These are phyloP conservation scores for Jimgerdemannia flammicorona DNA, from an alignment of 192 early-diverging fungal species.

Conservation along the genomic window DNA sequence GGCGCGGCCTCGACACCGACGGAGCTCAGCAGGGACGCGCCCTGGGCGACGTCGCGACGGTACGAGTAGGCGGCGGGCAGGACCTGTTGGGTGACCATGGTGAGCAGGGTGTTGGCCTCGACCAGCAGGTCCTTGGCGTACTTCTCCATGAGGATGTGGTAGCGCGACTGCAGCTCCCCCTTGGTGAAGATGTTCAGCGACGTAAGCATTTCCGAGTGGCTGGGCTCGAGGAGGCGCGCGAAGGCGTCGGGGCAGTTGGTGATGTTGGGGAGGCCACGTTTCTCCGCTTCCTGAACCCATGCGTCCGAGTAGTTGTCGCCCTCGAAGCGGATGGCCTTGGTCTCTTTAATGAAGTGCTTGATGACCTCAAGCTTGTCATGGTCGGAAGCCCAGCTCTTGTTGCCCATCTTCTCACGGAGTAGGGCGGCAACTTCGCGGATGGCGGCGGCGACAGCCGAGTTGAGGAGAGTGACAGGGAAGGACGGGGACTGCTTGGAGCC, in stretches of 20 bases:
- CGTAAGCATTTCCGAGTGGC: conserved; percentile 75
- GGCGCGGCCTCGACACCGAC: conserved; percentile 53
- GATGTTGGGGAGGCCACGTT: conserved; percentile 97
- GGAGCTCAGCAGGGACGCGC: conserved; percentile 67
- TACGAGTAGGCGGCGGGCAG: conserved; percentile 86
- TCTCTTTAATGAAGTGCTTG: conserved; percentile 74
- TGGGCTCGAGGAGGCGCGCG: conserved; percentile 66
- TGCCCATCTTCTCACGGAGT: conserved; percentile 79
- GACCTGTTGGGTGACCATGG: conserved; percentile 79
- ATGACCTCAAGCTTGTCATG: conserved; percentile 92
- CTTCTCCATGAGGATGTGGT: conserved; percentile 95
- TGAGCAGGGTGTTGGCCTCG: conserved; percentile 86
- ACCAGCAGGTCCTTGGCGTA: conserved; percentile 96
- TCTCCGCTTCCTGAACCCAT: conserved; percentile 90
- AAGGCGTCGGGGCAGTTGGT: conserved; percentile 87
- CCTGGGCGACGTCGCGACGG: conserved; percentile 85
- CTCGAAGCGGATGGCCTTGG: conserved; percentile 91
- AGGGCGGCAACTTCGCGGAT: conserved; percentile 68
- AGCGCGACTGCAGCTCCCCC: conserved; percentile 86
- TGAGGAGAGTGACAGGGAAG: conserved; percentile 92
- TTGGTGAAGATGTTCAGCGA: conserved; percentile 81
- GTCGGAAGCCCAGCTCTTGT: conserved; percentile 68
- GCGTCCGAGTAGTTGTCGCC: conserved; percentile 96
- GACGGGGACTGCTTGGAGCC: conserved; percentile 98
- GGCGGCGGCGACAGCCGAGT: conserved; percentile 86